Evolutionary conservation across 2,329 filamentous ascomycete species (phyloP), one percentile per base, ranked within the genome.

Genomic region (Fusarium sterilihyphosum): DNA sequence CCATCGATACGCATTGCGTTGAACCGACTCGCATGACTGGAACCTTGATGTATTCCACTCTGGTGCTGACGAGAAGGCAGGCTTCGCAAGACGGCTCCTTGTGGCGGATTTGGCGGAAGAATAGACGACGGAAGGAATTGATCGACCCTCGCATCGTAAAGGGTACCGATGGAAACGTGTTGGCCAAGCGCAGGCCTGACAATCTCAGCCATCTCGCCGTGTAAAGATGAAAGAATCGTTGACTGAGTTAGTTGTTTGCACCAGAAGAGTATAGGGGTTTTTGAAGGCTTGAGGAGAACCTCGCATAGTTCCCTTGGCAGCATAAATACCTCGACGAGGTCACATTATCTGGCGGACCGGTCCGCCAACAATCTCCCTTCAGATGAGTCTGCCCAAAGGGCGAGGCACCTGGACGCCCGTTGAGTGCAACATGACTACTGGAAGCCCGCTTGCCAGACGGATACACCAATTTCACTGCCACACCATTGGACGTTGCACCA

Each of bases 101-200:
- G 20, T 1, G 52, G 53, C 0, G 12, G 17, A 3, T 18, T 33
- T 3, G 29, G 13, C 20, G 49, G 54, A 5, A 76, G 20, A 14
- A 73, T 22, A 2, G 73, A 74, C 2, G 43, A 54, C 0, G 47
- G 10, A 12, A 77, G 61, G 6, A 77, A 77, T 8, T 40, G 33
- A 13, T 73, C 74, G 17, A 50, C 31, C 8, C 33, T 65, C 8
- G 67, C 66, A 18, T 77, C 62, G n/a, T 77, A 77, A 35, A 77
- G 24, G 1, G 74, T 70, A 3, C 74, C 70, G 2, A 77, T 61
- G 2, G 62, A 11, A 3, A 70, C 73, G 20, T 54, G 13, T 8
- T 71, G 64, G 7, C 67, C 54, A 26, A 77, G 70, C 0, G 74
- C 57, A 20, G 52, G 43, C 14, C 60, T 46, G 3, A 22, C 5